A percentile compares a stretch with the other conserved stretches of the same genome.
These are phyloP conservation scores for Leccinum fallax DNA, from an alignment of 1,284 basidiomycete species.

Conservation along the genomic window DNA sequence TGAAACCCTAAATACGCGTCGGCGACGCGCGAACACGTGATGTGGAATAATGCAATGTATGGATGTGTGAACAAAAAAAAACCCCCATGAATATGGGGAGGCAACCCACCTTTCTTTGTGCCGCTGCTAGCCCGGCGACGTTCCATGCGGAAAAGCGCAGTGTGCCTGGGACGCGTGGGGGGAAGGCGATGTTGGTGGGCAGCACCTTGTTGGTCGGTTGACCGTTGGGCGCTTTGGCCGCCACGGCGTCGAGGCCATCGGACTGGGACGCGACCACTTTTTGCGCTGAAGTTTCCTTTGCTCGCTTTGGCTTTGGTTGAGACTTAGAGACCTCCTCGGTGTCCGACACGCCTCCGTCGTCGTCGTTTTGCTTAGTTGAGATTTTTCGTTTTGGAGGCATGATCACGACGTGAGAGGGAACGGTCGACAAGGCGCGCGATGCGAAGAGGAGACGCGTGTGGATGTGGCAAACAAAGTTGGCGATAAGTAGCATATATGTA, in stretches of 20 bases:
- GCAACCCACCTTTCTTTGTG: constrained; percentile 61
- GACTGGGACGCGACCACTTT: constrained; percentile 15
- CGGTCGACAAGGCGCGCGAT: background rate
- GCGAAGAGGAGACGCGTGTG: constrained; percentile 7
- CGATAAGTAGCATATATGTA: constrained; percentile 5
- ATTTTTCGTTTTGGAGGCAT: constrained; percentile 35
- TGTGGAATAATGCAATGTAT: too few species aligned
- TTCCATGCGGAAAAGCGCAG: constrained; percentile 76
- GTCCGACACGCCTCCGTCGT: constrained; percentile 18
- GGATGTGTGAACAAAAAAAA: background rate
- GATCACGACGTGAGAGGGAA: constrained; percentile 12
- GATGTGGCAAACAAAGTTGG: background rate
- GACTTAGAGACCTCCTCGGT: constrained; percentile 18
- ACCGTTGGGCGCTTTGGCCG: constrained; percentile 39
- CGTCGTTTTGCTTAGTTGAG: constrained; percentile 22
- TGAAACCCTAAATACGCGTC: constrained; percentile 63
- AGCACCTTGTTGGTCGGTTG: constrained; percentile 76
- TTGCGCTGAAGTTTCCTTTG: constrained; percentile 18
- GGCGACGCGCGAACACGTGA: too few species aligned
- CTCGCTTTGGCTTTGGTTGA: constrained; percentile 27
- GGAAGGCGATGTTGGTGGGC: constrained; percentile 64
- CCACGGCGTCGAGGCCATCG: background rate
- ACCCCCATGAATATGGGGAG: background rate
- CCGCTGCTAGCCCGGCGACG: constrained; percentile 68
- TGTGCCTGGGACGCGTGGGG: constrained; percentile 48